Evolutionary conservation across 345 rosid genomes (phyloP).

Genomic region (Eucalyptus erythrocorys): DNA sequence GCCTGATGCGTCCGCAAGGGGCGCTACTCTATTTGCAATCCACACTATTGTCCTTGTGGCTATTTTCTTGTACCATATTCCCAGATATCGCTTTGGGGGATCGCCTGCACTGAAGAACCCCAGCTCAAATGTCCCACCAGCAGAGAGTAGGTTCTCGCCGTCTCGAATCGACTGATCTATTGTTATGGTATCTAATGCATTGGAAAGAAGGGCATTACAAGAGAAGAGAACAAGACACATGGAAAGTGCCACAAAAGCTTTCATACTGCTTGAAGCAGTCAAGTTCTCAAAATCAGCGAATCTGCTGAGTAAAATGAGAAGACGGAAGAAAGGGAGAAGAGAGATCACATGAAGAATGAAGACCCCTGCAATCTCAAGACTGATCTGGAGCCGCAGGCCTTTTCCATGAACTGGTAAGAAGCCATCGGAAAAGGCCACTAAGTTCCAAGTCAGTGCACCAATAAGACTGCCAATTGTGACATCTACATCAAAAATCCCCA

Average conservation of each 20-base stretch:
- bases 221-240: background rate
- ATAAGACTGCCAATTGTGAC: background rate
- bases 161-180: background rate
- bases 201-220: background rate
- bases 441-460: background rate
- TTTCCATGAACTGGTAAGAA: background rate
- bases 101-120: constrained; percentile 10
- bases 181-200: background rate
- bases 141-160: constrained; percentile 1
- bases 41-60: background rate
- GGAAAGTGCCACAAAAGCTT: background rate
- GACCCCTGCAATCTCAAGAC: too few relatives aligned
- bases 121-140: constrained; percentile 4
- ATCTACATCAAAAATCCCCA: too few relatives aligned
- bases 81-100: constrained; percentile 1
- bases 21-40: background rate
- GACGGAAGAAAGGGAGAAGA: too few relatives aligned
- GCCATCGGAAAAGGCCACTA: background rate
- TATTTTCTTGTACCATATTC: constrained; percentile 17
- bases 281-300: too few relatives aligned
- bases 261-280: background rate
- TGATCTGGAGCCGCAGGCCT: too few relatives aligned
- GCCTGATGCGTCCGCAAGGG: background rate
- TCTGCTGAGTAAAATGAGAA: too few relatives aligned
- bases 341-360: too few relatives aligned